phyloP scores from a whole-genome alignment of 2,329 filamentous ascomycete genomes.

The Talaromyces marneffei region DNA sequence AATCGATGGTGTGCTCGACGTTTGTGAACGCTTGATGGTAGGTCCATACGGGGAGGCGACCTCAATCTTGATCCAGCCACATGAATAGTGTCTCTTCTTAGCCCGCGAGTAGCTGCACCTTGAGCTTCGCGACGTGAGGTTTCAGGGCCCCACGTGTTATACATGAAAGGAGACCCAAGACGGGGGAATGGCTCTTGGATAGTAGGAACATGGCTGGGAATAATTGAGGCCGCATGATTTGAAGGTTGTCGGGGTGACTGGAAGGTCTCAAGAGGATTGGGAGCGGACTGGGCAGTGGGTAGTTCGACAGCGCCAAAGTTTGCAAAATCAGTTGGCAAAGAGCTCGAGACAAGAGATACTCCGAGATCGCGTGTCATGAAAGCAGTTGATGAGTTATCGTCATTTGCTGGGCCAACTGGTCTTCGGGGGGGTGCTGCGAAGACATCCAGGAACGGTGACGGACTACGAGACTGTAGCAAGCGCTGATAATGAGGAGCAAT shows the following conservation, averaged over 20 bases:
- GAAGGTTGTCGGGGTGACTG: slow-evolving; percentile 13
- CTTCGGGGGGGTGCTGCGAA: slow-evolving; percentile 26
- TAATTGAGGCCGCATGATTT: neutral
- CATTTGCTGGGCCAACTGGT: neutral
- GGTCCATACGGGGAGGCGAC: slow-evolving; percentile 53
- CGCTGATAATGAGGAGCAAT: slow-evolving; percentile 61
- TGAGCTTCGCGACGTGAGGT: slow-evolving; percentile 26
- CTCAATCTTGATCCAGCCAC: slow-evolving; percentile 39
- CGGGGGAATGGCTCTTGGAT: slow-evolving; percentile 32
- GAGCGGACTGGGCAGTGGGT: slow-evolving; percentile 9
- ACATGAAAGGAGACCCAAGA: slow-evolving; percentile 46
- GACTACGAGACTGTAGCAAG: slow-evolving; percentile 54
- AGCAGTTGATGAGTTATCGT: slow-evolving; percentile 20
- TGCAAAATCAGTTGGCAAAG: slow-evolving; percentile 33
- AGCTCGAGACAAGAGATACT: slow-evolving; percentile 40
- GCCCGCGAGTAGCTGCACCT: slow-evolving; percentile 26
- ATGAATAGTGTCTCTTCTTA: slow-evolving; percentile 41
- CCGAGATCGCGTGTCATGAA: slow-evolving; percentile 43
- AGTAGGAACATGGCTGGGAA: slow-evolving; percentile 4
- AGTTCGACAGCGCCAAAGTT: slow-evolving; percentile 13
- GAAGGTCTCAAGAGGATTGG: slow-evolving; percentile 17
- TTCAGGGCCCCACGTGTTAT: slow-evolving; percentile 46
- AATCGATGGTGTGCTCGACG: slow-evolving; percentile 53
- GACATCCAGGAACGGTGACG: slow-evolving; percentile 50
- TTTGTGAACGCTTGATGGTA: slow-evolving; percentile 51